A percentile compares a stretch with the other conserved stretches of the same genome.
Conservation (phyloP, 352 stramenopile species). For the Globisporangium viniferum region DNA sequence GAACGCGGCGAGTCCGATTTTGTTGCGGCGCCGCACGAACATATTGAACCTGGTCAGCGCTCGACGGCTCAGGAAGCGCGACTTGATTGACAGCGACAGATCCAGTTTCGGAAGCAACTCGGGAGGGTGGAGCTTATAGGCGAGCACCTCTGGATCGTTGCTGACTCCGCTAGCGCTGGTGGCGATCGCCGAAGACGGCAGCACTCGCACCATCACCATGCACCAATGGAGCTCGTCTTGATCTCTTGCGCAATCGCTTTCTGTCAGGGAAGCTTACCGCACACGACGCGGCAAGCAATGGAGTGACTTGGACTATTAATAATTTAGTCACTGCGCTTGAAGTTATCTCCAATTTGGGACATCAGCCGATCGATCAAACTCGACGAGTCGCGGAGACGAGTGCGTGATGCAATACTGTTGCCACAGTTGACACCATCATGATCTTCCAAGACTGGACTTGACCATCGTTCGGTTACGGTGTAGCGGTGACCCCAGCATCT, state of each 20-base stretch:
- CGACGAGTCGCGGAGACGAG: no score
- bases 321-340: no score
- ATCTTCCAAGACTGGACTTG: no score
- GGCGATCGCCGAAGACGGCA: neutral
- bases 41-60: neutral
- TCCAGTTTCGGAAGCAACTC: conserved; percentile 11
- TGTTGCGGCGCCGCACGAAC: neutral
- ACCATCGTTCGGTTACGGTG: no score
- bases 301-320: no score
- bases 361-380: no score
- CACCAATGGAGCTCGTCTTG: neutral
- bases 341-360: no score
- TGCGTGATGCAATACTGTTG: no score
- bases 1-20: neutral
- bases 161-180: neutral
- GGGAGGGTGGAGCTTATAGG: conserved; percentile 11
- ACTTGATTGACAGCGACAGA: conserved; percentile 22
- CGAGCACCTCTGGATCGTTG: neutral
- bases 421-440: no score
- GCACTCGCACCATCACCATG: neutral
- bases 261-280: neutral
- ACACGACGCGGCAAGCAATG: no score
- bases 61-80: conserved; percentile 12
- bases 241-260: neutral
- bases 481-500: no score